Conservation (phyloP, 1,284 basidiomycete species). For the Kwoniella shivajii region DNA sequence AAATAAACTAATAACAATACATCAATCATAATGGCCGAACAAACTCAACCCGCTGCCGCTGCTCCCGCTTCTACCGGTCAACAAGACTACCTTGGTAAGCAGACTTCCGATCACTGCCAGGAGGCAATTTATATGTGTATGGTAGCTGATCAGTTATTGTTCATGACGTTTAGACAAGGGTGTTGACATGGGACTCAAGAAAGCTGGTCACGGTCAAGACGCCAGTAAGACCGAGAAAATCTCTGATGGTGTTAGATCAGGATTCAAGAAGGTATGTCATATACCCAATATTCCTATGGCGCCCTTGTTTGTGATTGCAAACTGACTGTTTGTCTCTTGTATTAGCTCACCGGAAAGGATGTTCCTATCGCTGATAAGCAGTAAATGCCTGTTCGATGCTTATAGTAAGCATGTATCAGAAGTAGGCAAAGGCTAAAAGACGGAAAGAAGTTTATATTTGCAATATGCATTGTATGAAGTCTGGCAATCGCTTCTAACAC, state of each 20-base stretch:
- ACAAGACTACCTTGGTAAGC: constrained; percentile 53
- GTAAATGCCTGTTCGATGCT: constrained; percentile 4
- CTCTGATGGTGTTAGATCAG: constrained; percentile 52
- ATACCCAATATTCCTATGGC: background rate
- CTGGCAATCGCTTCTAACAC: too few species aligned
- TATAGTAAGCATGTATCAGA: background rate
- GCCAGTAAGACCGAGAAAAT: constrained; percentile 55
- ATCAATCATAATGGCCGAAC: constrained; percentile 13
- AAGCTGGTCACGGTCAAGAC: constrained; percentile 46
- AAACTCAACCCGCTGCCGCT: constrained; percentile 5
- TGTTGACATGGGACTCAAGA: constrained; percentile 38
- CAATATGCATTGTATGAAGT: background rate
- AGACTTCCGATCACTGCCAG: background rate
- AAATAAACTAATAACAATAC: background rate
- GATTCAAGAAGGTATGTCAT: constrained; percentile 52
- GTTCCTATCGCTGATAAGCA: constrained; percentile 44
- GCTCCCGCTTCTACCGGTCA: constrained; percentile 17
- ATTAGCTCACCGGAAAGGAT: constrained; percentile 45
- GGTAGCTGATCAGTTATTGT: background rate
- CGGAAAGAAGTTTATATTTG: background rate
- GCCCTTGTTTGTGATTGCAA: background rate
- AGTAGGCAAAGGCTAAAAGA: background rate
- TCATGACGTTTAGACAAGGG: constrained; percentile 43
- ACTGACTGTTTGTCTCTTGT: background rate
- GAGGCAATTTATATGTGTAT: background rate